Percentiles rank a stretch among this genome's conserved stretches.
Evolutionary conservation across 2,329 filamentous ascomycete genomes (phyloP).

Genomic region (Arthrobotrys conoides): DNA sequence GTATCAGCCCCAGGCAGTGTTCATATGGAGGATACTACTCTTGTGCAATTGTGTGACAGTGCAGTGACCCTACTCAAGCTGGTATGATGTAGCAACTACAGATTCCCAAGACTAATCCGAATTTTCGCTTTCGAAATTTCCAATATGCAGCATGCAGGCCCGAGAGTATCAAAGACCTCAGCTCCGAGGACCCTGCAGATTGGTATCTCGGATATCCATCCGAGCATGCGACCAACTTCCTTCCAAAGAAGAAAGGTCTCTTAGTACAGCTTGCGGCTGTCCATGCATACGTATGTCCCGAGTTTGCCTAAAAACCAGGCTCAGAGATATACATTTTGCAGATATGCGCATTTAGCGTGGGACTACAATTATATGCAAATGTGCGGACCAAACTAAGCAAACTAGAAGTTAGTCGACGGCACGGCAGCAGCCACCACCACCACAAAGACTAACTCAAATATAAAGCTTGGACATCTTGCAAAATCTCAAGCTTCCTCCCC

Average conservation of each 20-base stretch:
- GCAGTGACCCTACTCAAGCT: too few species aligned
- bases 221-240: not conserved
- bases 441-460: not conserved
- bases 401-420: constrained; percentile 1
- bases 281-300: constrained; percentile 7
- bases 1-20: too few species aligned
- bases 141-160: too few species aligned
- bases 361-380: not conserved
- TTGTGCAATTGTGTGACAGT: too few species aligned
- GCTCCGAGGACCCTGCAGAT: constrained; percentile 18
- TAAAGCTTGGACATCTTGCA: not conserved
- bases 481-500: not conserved
- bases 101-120: too few species aligned
- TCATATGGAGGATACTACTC: too few species aligned
- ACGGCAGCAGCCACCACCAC: constrained; percentile 16
- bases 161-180: too few species aligned
- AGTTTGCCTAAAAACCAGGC: constrained; percentile 1
- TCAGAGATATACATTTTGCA: not conserved
- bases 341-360: not conserved
- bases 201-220: constrained; percentile 11
- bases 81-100: too few species aligned
- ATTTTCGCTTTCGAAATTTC: too few species aligned
- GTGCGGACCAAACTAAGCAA: too few species aligned
- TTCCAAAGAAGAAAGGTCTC: not conserved
- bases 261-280: not conserved